phyloP scores from a whole-genome alignment of 768 basidiomycete genomes.

The Xerocomellus chrysenteron region DNA sequence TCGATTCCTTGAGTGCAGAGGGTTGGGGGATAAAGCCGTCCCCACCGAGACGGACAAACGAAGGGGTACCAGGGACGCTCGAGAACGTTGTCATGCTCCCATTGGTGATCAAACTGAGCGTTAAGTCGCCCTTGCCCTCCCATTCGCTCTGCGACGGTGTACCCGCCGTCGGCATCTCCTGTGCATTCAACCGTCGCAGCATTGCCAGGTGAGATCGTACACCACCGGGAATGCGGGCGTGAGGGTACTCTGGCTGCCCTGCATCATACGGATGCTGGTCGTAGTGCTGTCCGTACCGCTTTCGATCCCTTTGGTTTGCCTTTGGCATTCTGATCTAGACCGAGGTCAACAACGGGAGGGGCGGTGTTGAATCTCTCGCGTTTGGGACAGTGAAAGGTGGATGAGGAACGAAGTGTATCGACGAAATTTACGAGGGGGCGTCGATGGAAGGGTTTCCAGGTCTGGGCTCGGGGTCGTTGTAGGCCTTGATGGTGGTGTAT shows the following conservation, averaged over 20 bases:
- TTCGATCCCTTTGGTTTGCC: background rate
- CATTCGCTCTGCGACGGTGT: background rate
- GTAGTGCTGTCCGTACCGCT: constrained; percentile 20
- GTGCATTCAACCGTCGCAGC: constrained; percentile 20
- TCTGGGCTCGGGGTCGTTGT: background rate
- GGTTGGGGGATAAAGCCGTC: constrained; percentile 13
- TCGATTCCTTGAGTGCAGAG: constrained; percentile 23
- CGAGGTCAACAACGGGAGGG: background rate
- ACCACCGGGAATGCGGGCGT: background rate
- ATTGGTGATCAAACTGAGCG: constrained; percentile 24
- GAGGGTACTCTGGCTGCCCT: constrained; percentile 22
- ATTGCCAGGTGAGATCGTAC: constrained; percentile 18
- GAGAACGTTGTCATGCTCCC: constrained; percentile 18
- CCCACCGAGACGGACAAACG: background rate
- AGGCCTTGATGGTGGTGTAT: background rate
- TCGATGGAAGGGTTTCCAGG: background rate
- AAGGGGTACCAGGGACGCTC: constrained; percentile 13
- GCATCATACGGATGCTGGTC: constrained; percentile 19
- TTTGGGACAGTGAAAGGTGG: constrained; percentile 19
- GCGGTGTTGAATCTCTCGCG: constrained; percentile 14
- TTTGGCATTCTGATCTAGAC: background rate
- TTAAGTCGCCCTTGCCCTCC: constrained; percentile 10
- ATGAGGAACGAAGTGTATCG: constrained; percentile 26
- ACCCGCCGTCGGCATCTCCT: constrained; percentile 2
- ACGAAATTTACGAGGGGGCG: constrained; percentile 13